phyloP scores from a whole-genome alignment of 257 asterid species.

The Phtheirospermum japonicum region DNA sequence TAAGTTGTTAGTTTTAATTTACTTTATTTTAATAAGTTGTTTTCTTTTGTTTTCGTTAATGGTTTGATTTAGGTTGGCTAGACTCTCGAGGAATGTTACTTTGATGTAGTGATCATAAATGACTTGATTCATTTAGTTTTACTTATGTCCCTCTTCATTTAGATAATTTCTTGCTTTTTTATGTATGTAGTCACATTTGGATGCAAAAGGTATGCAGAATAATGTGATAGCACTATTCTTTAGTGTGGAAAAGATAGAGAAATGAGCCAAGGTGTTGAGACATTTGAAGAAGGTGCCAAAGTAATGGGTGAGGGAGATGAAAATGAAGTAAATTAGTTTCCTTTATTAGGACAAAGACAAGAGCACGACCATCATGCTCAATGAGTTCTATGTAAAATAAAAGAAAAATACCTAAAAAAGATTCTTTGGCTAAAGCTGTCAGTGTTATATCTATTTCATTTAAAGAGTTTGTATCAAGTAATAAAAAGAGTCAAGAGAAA shows the following conservation, averaged over 20 bases:
- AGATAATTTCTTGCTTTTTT: neutral
- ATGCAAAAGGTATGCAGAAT: neutral
- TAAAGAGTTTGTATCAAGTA: neutral
- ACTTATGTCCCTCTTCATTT: no score
- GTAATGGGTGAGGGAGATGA: slow-evolving; percentile 1
- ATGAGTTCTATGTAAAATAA: no score
- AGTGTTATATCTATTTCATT: neutral
- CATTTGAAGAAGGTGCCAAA: neutral
- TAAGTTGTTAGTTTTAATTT: neutral
- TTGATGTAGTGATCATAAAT: no score
- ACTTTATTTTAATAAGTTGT: no score
- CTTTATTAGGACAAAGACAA: neutral
- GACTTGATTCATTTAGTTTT: no score
- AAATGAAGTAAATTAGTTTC: neutral
- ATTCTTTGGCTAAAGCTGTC: neutral
- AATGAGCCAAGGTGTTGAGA: neutral
- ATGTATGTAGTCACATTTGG: neutral
- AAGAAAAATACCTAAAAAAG: no score
- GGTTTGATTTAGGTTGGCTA: no score
- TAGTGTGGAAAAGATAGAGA: slow-evolving; percentile 11
- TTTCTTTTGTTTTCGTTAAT: no score
- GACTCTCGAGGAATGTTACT: no score
- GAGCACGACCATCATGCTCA: neutral
- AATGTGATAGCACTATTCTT: neutral
- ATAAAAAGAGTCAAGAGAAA: neutral